Percentiles rank a stretch among this genome's conserved stretches.
phyloP scores from a whole-genome alignment of 768 basidiomycete species.

The Kwoniella sp. region DNA sequence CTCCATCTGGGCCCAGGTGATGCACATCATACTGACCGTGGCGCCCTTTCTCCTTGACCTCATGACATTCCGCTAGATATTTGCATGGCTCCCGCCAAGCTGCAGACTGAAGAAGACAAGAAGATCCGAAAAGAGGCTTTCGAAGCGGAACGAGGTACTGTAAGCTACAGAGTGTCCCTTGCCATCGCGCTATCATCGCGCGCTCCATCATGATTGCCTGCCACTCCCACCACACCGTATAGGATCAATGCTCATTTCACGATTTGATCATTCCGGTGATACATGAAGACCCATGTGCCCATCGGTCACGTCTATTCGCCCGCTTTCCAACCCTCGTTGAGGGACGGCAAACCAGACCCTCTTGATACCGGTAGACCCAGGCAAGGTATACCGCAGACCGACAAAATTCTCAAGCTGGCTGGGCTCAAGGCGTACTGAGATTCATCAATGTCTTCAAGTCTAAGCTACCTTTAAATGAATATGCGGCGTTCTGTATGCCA shows the following conservation, averaged over 20 bases:
- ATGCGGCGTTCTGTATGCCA: no score
- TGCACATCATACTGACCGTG: no score
- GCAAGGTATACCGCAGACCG: background rate
- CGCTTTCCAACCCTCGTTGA: background rate
- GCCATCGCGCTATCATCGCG: no score
- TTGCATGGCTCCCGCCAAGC: constrained; percentile 40
- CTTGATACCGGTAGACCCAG: constrained; percentile 2
- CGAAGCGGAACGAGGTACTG: constrained; percentile 22
- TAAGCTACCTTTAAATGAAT: no score
- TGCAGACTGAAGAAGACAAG: constrained; percentile 39
- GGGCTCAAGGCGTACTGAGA: background rate
- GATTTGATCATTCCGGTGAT: background rate
- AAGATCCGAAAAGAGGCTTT: constrained; percentile 24
- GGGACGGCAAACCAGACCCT: constrained; percentile 2
- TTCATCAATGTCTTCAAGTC: no score
- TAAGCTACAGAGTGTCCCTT: background rate
- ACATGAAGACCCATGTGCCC: background rate
- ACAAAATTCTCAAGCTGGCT: constrained; percentile 5
- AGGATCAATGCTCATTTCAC: background rate
- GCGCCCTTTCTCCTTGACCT: no score
- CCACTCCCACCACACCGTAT: no score
- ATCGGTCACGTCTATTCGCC: background rate
- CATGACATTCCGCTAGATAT: constrained; percentile 36
- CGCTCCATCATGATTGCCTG: no score
- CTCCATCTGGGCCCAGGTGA: no score